A percentile compares a stretch with the other conserved stretches of the same genome.
Evolutionary conservation across 306 rosid species (phyloP).

Genomic region (Clitoria ternatea): DNA sequence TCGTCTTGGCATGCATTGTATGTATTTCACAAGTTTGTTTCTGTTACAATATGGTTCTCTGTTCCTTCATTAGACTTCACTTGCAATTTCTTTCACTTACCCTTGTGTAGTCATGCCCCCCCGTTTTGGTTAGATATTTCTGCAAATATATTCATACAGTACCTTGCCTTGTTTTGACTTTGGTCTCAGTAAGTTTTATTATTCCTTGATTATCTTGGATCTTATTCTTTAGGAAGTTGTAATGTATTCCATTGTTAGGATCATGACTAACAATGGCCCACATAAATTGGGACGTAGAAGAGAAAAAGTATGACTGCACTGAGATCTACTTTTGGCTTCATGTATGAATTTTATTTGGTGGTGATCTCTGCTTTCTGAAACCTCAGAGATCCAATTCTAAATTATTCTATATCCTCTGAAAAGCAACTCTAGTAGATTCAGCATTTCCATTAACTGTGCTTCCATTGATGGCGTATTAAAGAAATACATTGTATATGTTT

Average conservation of each 20-base stretch:
- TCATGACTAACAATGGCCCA: slow-evolving; percentile 3
- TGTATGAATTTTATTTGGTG: not conserved
- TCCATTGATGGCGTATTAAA: not conserved
- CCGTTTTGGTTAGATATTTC: not conserved
- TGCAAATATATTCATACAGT: not conserved
- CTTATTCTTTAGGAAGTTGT: not conserved
- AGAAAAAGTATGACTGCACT: not conserved
- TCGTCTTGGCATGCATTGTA: slow-evolving; percentile 79
- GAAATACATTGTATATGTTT: not conserved
- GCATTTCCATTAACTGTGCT: not conserved
- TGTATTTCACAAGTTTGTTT: slow-evolving; percentile 20
- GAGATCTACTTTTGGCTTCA: not conserved
- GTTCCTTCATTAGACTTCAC: not conserved
- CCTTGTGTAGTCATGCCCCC: not conserved
- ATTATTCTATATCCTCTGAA: not conserved
- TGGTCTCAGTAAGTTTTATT: not conserved
- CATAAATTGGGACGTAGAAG: not conserved
- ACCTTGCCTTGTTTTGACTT: not conserved
- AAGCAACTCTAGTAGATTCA: not conserved
- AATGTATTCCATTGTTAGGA: not conserved
- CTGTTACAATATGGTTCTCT: not conserved
- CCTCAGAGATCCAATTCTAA: not conserved
- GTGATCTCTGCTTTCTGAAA: not conserved
- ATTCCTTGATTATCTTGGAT: not conserved
- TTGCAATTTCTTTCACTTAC: not conserved